phyloP scores from a whole-genome alignment of 345 rosid genomes.

The Syzygium grande region DNA sequence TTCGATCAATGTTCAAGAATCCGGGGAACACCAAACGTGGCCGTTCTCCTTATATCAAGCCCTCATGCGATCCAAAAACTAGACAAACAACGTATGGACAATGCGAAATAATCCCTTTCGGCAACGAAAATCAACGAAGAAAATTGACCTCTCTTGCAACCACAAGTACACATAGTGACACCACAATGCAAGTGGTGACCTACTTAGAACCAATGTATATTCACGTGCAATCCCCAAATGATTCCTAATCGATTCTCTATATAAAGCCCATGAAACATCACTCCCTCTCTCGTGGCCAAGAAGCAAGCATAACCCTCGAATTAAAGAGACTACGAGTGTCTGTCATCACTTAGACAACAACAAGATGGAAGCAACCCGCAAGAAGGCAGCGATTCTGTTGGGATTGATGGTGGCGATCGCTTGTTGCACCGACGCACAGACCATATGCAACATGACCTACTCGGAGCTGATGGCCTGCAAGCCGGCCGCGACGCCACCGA shows the following conservation, averaged over 20 bases:
- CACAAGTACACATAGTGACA: not conserved
- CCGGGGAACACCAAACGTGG: not conserved
- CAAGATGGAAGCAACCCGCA: conserved; percentile 4
- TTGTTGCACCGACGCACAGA: conserved; percentile 16
- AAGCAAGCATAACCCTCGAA: not conserved
- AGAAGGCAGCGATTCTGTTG: not conserved
- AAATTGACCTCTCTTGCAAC: not conserved
- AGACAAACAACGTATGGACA: not conserved
- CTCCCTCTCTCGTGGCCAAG: not conserved
- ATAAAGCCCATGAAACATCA: not conserved
- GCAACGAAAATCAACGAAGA: not conserved
- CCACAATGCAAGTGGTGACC: not conserved
- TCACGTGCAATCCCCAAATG: not conserved
- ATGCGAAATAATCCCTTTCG: not conserved
- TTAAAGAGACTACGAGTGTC: not conserved
- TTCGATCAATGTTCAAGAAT: not conserved
- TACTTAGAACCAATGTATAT: not conserved
- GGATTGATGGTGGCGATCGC: conserved; percentile 1
- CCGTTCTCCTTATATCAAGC: not conserved
- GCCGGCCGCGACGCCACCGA: conserved; percentile 38
- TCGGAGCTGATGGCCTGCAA: conserved; percentile 34
- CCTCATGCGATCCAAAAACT: not conserved
- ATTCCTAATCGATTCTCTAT: not conserved
- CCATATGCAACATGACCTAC: conserved; percentile 27
- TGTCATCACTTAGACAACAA: not conserved